Evolutionary conservation across 179 eudicot species (phyloP).

Genomic region (Camellia oleifera): DNA sequence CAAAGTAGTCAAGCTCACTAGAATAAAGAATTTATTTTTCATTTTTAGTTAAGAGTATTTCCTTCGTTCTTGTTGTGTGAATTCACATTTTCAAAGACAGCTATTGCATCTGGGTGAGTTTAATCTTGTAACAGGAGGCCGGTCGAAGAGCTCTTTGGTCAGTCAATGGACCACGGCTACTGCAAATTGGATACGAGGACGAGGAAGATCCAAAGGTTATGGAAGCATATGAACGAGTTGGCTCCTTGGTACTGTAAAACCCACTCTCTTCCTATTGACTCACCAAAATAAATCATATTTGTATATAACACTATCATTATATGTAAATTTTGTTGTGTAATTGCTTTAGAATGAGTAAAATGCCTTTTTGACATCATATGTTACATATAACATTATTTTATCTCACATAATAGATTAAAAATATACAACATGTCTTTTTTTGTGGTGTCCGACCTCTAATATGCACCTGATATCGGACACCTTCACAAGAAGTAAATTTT

Average conservation of each 20-base stretch:
- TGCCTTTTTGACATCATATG: too few species aligned
- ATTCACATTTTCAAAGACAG: constrained; percentile 1
- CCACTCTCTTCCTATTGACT: neutral
- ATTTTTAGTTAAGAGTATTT: neutral
- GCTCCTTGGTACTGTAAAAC: constrained; percentile 63
- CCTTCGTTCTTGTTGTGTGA: neutral
- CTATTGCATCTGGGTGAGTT: neutral
- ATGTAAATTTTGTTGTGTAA: too few species aligned
- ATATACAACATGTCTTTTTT: too few species aligned
- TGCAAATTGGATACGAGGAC: constrained; percentile 95
- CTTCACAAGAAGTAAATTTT: neutral
- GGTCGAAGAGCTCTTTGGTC: constrained; percentile 99
- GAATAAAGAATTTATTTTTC: neutral
- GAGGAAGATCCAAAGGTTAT: constrained; percentile 90
- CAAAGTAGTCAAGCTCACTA: neutral
- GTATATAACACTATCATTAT: too few species aligned
- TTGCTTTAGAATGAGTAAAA: too few species aligned
- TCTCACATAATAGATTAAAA: too few species aligned
- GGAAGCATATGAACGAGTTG: constrained; percentile 93
- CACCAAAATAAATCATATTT: neutral
- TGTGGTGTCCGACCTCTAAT: too few species aligned
- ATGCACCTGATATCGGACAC: too few species aligned
- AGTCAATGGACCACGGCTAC: constrained; percentile 86
- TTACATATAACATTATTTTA: too few species aligned
- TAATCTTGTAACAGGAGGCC: constrained; percentile 57